These are phyloP conservation scores for Litchi chinensis DNA, from an alignment of 345 rosid species.

Conservation along the genomic window DNA sequence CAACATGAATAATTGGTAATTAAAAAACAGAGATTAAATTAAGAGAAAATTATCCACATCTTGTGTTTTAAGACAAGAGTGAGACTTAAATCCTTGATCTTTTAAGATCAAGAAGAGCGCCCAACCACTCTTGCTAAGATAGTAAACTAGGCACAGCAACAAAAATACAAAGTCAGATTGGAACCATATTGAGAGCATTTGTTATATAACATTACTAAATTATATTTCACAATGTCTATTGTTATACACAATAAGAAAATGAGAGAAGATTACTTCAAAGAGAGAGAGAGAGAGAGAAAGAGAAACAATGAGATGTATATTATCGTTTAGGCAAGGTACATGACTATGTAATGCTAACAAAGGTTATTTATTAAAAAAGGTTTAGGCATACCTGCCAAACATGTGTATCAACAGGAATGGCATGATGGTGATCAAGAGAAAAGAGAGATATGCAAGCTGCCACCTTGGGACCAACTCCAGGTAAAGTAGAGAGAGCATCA, in stretches of 20 bases:
- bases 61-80: no score
- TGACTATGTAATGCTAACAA: no score
- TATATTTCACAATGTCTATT: background rate
- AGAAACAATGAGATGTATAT: no score
- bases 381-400: slow-evolving; percentile 76
- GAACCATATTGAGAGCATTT: background rate
- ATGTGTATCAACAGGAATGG: slow-evolving; percentile 94
- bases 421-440: slow-evolving; percentile 91
- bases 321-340: no score
- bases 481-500: slow-evolving; percentile 75
- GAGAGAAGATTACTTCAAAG: no score
- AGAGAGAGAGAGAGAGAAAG: no score
- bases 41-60: no score
- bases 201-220: background rate
- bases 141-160: background rate
- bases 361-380: background rate
- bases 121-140: no score
- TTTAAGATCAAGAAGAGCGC: no score
- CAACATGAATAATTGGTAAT: background rate
- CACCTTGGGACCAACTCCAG: slow-evolving; percentile 95
- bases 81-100: no score
- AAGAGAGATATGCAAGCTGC: slow-evolving; percentile 94
- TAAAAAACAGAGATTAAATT: no score
- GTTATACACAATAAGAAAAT: no score
- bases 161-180: background rate